These are phyloP conservation scores for Breviolum minutum DNA, from an alignment of 73 alveolate species.

Conservation along the genomic window DNA sequence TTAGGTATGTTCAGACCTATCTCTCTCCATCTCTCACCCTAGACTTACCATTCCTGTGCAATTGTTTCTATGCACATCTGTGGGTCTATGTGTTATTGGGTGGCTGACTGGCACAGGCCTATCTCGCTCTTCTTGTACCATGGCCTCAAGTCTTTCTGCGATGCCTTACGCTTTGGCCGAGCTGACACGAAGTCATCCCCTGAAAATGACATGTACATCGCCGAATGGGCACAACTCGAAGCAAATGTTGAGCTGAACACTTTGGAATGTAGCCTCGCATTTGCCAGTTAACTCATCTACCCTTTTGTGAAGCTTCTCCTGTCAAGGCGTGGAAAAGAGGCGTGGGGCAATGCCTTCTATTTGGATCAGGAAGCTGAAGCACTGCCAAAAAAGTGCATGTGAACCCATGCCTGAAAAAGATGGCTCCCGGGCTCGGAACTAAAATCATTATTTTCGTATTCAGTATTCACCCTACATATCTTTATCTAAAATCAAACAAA, in stretches of 20 bases:
- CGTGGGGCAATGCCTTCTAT: too few species aligned
- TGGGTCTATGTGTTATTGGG: not conserved
- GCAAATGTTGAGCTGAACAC: not conserved
- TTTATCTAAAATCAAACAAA: too few species aligned
- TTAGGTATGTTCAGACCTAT: too few species aligned
- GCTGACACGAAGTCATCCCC: not conserved
- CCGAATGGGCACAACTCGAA: not conserved
- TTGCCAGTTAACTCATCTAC: conserved; percentile 85
- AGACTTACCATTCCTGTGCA: not conserved
- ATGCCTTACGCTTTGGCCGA: conserved; percentile 45
- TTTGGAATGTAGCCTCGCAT: conserved; percentile 77
- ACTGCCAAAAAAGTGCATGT: too few species aligned
- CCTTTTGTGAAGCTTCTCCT: conserved; percentile 83
- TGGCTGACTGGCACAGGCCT: not conserved
- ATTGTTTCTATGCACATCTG: not conserved
- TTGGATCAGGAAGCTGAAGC: too few species aligned
- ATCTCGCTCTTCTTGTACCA: conserved; percentile 83
- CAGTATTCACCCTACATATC: too few species aligned
- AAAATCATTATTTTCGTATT: too few species aligned
- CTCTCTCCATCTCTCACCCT: too few species aligned
- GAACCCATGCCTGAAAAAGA: too few species aligned
- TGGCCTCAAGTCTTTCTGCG: conserved; percentile 75
- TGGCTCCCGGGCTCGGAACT: too few species aligned
- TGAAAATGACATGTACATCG: not conserved
- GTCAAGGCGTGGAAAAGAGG: not conserved